Base-by-base conservation (phyloP, 225 moss, liverwort and hornwort species). In the Straminergon stramineum region DNA sequence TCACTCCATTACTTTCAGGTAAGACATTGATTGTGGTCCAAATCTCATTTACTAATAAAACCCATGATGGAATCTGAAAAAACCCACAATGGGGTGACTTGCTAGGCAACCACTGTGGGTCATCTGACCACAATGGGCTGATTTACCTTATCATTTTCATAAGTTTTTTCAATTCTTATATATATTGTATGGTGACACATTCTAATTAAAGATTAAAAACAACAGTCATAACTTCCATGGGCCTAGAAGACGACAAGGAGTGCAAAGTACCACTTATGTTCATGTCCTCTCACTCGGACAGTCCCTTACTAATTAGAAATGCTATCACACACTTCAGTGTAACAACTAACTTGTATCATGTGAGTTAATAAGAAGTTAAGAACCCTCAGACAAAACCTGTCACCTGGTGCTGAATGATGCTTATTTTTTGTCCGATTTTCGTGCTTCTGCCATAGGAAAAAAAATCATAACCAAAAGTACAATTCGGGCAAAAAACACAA, bases 341-440 rank as follows among this genome's bases (percentile, higher is more conserved):
- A 51, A 20, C 20, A 75, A 12, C 51, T 31, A 75, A 12, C 51
- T 31, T 4, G 0, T 31, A 19, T 31, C 75, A 76, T 48, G 75
- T 70, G 39, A 23, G 69, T 68, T 39, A 74, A 45, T 45, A 28
- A 77, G n/a, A n/a, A n/a, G n/a, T n/a, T n/a, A n/a, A n/a, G 14
- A 53, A 34, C 8, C 22, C 34, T 22, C 9, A 15, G 9, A 16
- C 55, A 78, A 15, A 1, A 78, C 55, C 3, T 56, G 56, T 78
- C 35, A 6, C 15, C 9, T 24, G 6, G 7, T 23, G 24, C 2
- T 23, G 23, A 52, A 52, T 76, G 20, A 56, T 78, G 10, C 15
- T 10, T 37, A 0, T 37, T 37, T 15, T 56, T 15, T 37, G 6
- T 21, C 2, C 6, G 8, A 15, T 56, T n/a, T n/a, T 2, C 0